Percentiles rank a stretch among this genome's conserved stretches.
These are phyloP conservation scores for Meyerozyma smithsonii DNA, from an alignment of 1,139 yeast species.

Conservation along the genomic window DNA sequence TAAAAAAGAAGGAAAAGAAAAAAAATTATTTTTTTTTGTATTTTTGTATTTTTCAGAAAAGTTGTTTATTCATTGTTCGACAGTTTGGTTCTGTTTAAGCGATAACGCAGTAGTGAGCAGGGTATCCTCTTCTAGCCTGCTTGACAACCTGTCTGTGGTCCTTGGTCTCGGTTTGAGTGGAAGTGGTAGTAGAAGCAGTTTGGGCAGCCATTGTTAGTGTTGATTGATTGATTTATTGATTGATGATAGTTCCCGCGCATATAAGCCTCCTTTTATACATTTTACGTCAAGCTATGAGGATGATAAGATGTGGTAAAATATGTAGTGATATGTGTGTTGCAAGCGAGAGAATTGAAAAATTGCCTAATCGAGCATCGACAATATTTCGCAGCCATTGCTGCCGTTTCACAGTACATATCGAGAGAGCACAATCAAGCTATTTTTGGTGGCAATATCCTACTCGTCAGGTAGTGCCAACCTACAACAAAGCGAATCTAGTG, in stretches of 20 bases:
- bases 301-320: too few species aligned
- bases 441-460: too few species aligned
- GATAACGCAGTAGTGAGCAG: not conserved
- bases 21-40: not conserved
- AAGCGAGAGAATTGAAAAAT: not conserved
- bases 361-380: slow-evolving; percentile 1
- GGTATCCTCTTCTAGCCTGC: not conserved
- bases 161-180: not conserved
- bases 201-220: not conserved
- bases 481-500: too few species aligned
- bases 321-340: not conserved
- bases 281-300: too few species aligned
- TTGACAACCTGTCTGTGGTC: not conserved
- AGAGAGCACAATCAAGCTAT: too few species aligned
- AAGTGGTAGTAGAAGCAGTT: slow-evolving; percentile 1
- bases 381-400: not conserved
- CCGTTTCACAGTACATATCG: too few species aligned
- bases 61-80: too few species aligned
- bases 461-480: too few species aligned
- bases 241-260: not conserved
- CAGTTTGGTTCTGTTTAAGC: not conserved
- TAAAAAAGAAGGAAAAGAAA: too few species aligned
- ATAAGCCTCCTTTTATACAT: too few species aligned
- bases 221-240: not conserved
- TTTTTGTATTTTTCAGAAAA: not conserved